These are phyloP conservation scores for Moesziomyces globuligerus DNA, from an alignment of 1,284 basidiomycete genomes.

Conservation along the genomic window DNA sequence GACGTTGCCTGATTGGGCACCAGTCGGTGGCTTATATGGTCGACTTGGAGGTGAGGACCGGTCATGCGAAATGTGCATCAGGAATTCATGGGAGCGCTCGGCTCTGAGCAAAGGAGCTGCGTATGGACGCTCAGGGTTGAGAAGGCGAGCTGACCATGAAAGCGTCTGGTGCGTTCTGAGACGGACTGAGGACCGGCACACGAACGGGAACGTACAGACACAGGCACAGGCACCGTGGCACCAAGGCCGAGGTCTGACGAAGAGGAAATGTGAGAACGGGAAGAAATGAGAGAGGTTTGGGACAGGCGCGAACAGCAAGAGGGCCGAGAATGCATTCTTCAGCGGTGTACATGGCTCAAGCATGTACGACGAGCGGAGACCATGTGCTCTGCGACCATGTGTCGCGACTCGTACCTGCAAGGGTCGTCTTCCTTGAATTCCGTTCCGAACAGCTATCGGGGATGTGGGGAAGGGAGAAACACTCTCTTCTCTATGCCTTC, in stretches of 20 bases:
- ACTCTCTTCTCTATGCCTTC: background rate
- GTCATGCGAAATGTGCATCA: background rate
- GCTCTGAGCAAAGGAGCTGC: background rate
- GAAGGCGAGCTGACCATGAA: background rate
- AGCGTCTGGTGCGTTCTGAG: background rate
- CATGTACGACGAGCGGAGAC: background rate
- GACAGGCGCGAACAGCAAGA: background rate
- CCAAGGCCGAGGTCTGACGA: background rate
- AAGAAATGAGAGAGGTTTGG: too few species aligned
- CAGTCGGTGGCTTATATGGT: background rate
- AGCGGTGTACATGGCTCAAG: background rate
- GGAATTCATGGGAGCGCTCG: background rate
- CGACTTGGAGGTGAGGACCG: background rate
- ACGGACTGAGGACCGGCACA: background rate
- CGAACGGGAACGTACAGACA: background rate
- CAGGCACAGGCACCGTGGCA: background rate
- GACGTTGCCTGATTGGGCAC: background rate
- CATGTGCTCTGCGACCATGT: background rate
- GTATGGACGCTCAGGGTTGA: too few species aligned
- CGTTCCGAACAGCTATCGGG: conserved; percentile 2
- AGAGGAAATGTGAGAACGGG: background rate
- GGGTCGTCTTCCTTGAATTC: conserved; percentile 4
- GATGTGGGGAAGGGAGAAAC: conserved; percentile 4
- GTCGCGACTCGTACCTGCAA: background rate
- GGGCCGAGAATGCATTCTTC: background rate